Base-by-base conservation (phyloP, 495 filamentous ascomycete species). In the Penicillium nucicola region DNA sequence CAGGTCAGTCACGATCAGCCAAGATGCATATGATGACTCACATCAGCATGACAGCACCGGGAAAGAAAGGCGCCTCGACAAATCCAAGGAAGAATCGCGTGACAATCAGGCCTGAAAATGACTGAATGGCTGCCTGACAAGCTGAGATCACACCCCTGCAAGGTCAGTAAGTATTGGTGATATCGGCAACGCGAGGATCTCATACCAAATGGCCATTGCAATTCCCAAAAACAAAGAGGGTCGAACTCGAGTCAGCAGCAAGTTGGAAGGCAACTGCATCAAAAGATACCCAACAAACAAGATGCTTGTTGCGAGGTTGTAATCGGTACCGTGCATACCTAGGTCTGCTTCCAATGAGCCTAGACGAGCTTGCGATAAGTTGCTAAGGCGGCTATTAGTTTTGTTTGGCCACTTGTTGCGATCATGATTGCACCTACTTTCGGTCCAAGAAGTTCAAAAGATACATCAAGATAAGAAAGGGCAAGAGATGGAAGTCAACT, bases 391-490 rank as follows among this genome's bases (percentile, higher is more conserved):
- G 8, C 10, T 18, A 45, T 28, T 10, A 23, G 18, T 13, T 15
- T 25, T 9, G 5, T 28, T 28, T 8, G 2, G 5, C 25, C n/a
- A 17, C n/a, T n/a, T 13, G 5, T 7, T 20, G 20, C 0, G 8
- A 0, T 15, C 18, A 8, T 34, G 4, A 28, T 4, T 28, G 11
- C 18, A 55, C 66, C 11, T 55, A 69, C 66, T 79, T 81, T 36
- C 88, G 78, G 66, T 91, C 88, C 55, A 91, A 70, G 64, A 90
- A 92, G 60, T 91, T 91, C 58, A 91, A 66, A 53, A 91, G 84
- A 61, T 91, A 90, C 82, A 87, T 86, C 17, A 87, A 25, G 34
- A 85, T 74, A 32, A 87, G 61, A 58, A 82, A 78, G 3, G 85
- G 84, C 46, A 89, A 65, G 1, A 76, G 62, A 41, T 82, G 66